Evolutionary conservation across 2,329 filamentous ascomycete genomes (phyloP), one percentile per base, ranked within the genome.

Genomic region (Botrytis deweyae): DNA sequence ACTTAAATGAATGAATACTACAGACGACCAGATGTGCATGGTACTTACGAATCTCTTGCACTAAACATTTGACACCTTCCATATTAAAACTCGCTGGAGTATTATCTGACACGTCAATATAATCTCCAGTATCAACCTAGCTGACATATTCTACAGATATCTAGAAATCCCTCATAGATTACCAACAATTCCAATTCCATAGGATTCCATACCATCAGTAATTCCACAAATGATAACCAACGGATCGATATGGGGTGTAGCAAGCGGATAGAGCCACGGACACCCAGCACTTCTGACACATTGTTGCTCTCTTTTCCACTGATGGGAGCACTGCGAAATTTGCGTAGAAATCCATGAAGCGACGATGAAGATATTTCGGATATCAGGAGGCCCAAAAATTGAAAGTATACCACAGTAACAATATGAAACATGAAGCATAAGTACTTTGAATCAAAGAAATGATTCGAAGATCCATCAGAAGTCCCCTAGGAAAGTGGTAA

Each of bases 271-370:
- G 10, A 40, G 59, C 59, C 59, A 62, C 59, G 36, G 22, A 38
- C 14, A n/a, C 25, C 3, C 22, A 38, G 9, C 12, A 62, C 22
- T 62, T 38, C 12, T 38, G 6, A 38, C 59, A 62, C 36, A 0
- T 62, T 25, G 10, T 25, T 40, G n/a, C 12, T 16, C 12, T n/a
- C 10, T 22, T 9, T 25, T 6, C 36, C 14, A 0, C 10, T 0
- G 12, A n/a, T 7, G 6, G 22, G 36, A 62, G 59, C 59, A 40
- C 2, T n/a, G 36, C 16, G 22, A 4, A 62, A 38, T 38, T 46
- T 65, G 63, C 14, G 42, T 22, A 20, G 9, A 18, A 65, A 25
- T 49, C 1, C 2, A 65, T 46, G 40, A 49, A 25, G 7, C 10
- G n/a, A 18, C 10, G 63, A 65, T 22, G 42, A 29, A 6, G n/a